Percentiles rank a stretch among this genome's conserved stretches.
Conservation (phyloP, 2,329 filamentous ascomycete genomes). For the Cladosporium oxysporum region DNA sequence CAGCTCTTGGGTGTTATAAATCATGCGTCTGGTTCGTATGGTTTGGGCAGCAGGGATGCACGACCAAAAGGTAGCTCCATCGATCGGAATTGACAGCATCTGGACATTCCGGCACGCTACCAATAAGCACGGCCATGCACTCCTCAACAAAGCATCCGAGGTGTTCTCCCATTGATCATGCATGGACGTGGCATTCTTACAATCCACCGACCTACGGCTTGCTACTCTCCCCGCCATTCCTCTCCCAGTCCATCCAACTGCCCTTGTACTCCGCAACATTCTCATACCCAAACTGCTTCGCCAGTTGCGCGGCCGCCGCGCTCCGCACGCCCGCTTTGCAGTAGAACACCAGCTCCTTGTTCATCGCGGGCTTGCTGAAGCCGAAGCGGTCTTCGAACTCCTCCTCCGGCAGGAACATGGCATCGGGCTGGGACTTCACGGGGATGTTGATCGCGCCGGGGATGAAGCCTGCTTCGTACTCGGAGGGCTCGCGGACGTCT, state of each 20-base stretch:
- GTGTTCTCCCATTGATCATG: not conserved
- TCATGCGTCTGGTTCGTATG: not conserved
- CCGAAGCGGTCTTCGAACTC: slow-evolving; percentile 85
- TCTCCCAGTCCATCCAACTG: slow-evolving; percentile 81
- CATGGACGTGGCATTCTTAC: not conserved
- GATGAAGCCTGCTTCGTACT: slow-evolving; percentile 69
- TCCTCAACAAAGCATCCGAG: not conserved
- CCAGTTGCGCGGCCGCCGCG: slow-evolving; percentile 73
- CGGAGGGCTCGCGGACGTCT: slow-evolving; percentile 72
- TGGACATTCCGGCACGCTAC: not conserved
- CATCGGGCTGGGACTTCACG: slow-evolving; percentile 73
- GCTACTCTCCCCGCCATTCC: slow-evolving; percentile 63
- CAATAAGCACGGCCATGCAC: not conserved
- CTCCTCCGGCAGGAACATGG: slow-evolving; percentile 70
- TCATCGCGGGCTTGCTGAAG: slow-evolving; percentile 65
- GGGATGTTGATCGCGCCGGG: slow-evolving; percentile 83
- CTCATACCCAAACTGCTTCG: slow-evolving; percentile 72
- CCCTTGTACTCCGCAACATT: slow-evolving; percentile 72
- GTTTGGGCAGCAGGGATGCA: not conserved
- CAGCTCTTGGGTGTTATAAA: not conserved
- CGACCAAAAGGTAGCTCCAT: not conserved
- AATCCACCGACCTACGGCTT: slow-evolving; percentile 24
- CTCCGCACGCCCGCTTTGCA: slow-evolving; percentile 90
- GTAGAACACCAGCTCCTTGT: slow-evolving; percentile 73
- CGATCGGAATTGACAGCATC: not conserved